Evolutionary conservation across 2,329 filamentous ascomycete species (phyloP), one percentile per base, ranked within the genome.

Genomic region (Fusarium tanahbumbuense): DNA sequence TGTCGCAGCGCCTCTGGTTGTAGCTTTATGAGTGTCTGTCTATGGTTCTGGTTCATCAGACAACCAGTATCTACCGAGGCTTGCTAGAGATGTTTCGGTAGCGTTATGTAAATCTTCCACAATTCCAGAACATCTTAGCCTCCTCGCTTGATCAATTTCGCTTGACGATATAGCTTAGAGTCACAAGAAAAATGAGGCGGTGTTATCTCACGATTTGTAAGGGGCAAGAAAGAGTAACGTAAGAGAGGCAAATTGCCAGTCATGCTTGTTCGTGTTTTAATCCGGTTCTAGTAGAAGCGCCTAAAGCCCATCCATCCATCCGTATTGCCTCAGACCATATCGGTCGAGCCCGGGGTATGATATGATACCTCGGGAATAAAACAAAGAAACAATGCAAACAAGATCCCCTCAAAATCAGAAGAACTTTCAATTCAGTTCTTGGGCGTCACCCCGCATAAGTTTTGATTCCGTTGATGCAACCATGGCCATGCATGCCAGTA

Each of bases 401-500:
- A 58, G 45, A 67, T 65, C 59, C 34, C 60, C 56, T 53, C 55
- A 55, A 66, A 68, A 68, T 64, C 58, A 60, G 18, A 47, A 60
- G 49, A 53, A 59, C 56, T 42, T 20, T 41, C 48, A 56, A 52
- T 30, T 37, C 48, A 54, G 60, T 56, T 60, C 63, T 58, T 63
- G 27, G 62, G 47, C 58, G 56, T 20, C 58, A 64, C 63, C 59
- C 56, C 62, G 65, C 56, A 46, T 53, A 58, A 59, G 49, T 34
- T 61, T 56, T 40, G 68, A 67, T 47, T 57, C 69, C 67, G 45
- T 65, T 60, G 60, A 71, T 74, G 67, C 71, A 67, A 54, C 62
- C 73, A 67, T 73, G 60, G 47, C 59, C 73, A 69, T 72, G 58
- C 65, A 63, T 67, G 53, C 59, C 48, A 60, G 63, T 74, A 73